phyloP scores from a whole-genome alignment of 148 eudicot species.

The Tetragonia tetragonoides region DNA sequence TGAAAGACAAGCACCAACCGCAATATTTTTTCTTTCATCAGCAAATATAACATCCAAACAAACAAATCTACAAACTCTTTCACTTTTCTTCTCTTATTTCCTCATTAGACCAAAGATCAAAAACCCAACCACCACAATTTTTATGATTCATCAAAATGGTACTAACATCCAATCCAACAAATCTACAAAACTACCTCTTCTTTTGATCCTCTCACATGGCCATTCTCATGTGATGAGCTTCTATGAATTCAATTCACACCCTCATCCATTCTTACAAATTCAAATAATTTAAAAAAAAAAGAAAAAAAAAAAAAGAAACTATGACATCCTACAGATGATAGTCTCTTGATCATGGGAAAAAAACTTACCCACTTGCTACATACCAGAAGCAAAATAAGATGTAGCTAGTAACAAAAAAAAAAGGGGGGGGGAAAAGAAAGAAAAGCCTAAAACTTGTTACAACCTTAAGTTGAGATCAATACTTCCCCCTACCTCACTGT shows the following conservation, averaged over 20 bases:
- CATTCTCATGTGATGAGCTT: not conserved
- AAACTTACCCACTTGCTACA: not conserved
- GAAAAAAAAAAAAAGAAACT: not conserved
- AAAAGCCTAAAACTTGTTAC: not conserved
- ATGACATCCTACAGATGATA: too few species aligned
- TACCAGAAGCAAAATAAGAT: not conserved
- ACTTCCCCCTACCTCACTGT: slow-evolving; percentile 22
- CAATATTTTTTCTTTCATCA: not conserved
- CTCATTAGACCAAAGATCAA: not conserved
- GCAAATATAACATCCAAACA: not conserved
- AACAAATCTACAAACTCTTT: not conserved
- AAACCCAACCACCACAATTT: too few species aligned
- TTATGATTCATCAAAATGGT: not conserved
- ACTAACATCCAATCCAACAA: not conserved
- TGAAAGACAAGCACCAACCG: not conserved
- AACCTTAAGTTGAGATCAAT: slow-evolving; percentile 36
- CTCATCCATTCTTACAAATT: not conserved
- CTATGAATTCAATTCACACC: not conserved
- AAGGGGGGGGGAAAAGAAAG: not conserved
- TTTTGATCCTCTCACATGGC: not conserved
- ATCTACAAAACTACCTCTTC: not conserved
- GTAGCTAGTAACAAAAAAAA: not conserved
- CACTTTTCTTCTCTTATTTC: not conserved
- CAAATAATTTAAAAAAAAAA: not conserved
- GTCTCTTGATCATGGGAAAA: not conserved